Conservation (phyloP, 2,329 filamentous ascomycete species). For the Colletotrichum sidae region DNA sequence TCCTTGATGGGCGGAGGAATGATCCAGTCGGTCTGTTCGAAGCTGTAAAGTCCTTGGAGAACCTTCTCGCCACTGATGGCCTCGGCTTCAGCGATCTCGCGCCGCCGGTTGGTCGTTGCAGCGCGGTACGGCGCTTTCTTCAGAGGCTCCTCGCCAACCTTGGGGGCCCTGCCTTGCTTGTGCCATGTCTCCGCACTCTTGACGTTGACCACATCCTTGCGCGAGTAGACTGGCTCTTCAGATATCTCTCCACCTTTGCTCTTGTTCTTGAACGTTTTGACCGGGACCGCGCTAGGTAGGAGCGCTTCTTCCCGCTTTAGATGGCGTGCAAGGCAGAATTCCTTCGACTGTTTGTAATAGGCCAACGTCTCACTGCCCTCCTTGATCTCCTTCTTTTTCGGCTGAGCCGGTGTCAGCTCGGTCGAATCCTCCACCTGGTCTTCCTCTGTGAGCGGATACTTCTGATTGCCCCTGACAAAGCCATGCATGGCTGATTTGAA, state of each 20-base stretch:
- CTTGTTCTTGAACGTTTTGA: slow-evolving; percentile 79
- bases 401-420: slow-evolving; percentile 79
- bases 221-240: slow-evolving; percentile 83
- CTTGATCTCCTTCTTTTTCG: slow-evolving; percentile 78
- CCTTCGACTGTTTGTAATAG: slow-evolving; percentile 86
- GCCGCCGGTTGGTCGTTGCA: slow-evolving; percentile 86
- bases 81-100: slow-evolving; percentile 89
- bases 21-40: slow-evolving; percentile 93
- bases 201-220: slow-evolving; percentile 84
- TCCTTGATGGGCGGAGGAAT: slow-evolving; percentile 88
- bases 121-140: slow-evolving; percentile 92
- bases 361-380: slow-evolving; percentile 86
- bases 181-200: slow-evolving; percentile 98
- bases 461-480: slow-evolving; percentile 67
- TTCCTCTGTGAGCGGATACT: slow-evolving; percentile 71
- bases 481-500: slow-evolving; percentile 83
- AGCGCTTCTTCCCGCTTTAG: slow-evolving; percentile 93
- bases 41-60: slow-evolving; percentile 85
- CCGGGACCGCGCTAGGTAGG: slow-evolving; percentile 72
- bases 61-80: slow-evolving; percentile 84
- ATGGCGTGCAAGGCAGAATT: slow-evolving; percentile 88
- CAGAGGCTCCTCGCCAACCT: slow-evolving; percentile 76
- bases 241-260: slow-evolving; percentile 79
- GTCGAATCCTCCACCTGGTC: slow-evolving; percentile 85
- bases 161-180: slow-evolving; percentile 88